phyloP scores from a whole-genome alignment of 2,329 filamentous ascomycete genomes.

The Trichoderma breve region DNA sequence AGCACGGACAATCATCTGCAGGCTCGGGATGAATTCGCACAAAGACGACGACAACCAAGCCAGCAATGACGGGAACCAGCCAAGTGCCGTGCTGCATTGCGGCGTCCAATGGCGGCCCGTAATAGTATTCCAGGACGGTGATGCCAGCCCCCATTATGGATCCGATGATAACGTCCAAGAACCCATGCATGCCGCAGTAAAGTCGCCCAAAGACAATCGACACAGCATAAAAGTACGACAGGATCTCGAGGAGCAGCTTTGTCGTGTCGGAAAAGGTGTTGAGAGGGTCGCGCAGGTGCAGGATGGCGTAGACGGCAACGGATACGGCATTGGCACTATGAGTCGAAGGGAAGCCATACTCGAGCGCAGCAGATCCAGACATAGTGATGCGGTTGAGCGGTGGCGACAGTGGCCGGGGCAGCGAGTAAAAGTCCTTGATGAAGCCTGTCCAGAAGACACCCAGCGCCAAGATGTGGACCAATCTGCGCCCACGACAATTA shows the following conservation, averaged over 20 bases:
- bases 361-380: slow-evolving; percentile 90
- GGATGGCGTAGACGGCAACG: slow-evolving; percentile 79
- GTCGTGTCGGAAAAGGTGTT: slow-evolving; percentile 58
- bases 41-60: slow-evolving; percentile 67
- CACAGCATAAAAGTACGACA: slow-evolving; percentile 79
- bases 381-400: slow-evolving; percentile 93
- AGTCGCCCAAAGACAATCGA: slow-evolving; percentile 90
- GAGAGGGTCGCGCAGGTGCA: slow-evolving; percentile 65
- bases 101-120: slow-evolving; percentile 61
- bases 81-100: slow-evolving; percentile 67
- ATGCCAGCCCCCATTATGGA: slow-evolving; percentile 70
- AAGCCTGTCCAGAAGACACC: slow-evolving; percentile 90
- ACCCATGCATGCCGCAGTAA: slow-evolving; percentile 99
- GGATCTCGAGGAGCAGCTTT: slow-evolving; percentile 60
- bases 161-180: slow-evolving; percentile 84
- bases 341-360: slow-evolving; percentile 96
- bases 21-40: slow-evolving; percentile 93
- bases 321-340: slow-evolving; percentile 97
- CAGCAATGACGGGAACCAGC: slow-evolving; percentile 61
- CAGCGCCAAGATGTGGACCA: slow-evolving; percentile 72
- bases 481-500: slow-evolving; percentile 39
- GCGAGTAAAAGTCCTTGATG: slow-evolving; percentile 88
- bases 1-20: slow-evolving; percentile 94
- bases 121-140: slow-evolving; percentile 58
- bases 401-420: slow-evolving; percentile 87